Evolutionary conservation across 2,329 filamentous ascomycete genomes (phyloP), one percentile per base, ranked within the genome.

Genomic region (Tolypocladium tropicale): DNA sequence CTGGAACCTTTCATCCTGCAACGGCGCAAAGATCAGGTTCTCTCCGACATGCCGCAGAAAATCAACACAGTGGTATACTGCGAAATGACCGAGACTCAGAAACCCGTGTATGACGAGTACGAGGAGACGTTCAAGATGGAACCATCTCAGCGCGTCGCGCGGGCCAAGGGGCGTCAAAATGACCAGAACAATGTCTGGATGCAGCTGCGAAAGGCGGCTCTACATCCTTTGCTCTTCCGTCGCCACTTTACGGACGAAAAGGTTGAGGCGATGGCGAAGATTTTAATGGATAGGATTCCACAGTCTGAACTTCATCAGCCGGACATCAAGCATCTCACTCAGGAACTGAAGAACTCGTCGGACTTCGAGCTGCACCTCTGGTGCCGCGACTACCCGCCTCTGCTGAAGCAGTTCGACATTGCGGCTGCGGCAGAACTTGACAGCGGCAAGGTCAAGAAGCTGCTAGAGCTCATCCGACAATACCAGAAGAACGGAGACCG

Each of bases 1-100:
- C 83, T 99, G 65, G 90, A 92, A 28, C 94, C 94, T 0, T 99
- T 99, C 67, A 94, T 99, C 55, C 76, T 99, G 3, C 90, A 95
- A 60, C 83, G 94, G 9, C 93, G 94, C 74, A 99, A 99, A 74
- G 84, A 89, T 52, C 91, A 97, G 65, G 92, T 96, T 10, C 79
- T 97, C n/a, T 76, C 76, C 51, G 88, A 94, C 65, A 79, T 99
- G 60, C 92, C 94, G 0, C 77, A 79, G 53, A 97, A 97, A 75
- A 84, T 81, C 12, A 84, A 85, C 58, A 83, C 84, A 4, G 85
- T 96, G 1, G 84, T 92, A 59, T 87, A 88, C 65, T 96, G 93
- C 69, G 83, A 88, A 6, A 83, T 97, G 76, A 88, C 87, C 33
- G 74, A 80, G 2, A 76, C 78, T 0, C 94, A 99, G 67, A 79